Base-by-base conservation (phyloP, 1,139 yeast species). In the Diutina pseudorugosa region DNA sequence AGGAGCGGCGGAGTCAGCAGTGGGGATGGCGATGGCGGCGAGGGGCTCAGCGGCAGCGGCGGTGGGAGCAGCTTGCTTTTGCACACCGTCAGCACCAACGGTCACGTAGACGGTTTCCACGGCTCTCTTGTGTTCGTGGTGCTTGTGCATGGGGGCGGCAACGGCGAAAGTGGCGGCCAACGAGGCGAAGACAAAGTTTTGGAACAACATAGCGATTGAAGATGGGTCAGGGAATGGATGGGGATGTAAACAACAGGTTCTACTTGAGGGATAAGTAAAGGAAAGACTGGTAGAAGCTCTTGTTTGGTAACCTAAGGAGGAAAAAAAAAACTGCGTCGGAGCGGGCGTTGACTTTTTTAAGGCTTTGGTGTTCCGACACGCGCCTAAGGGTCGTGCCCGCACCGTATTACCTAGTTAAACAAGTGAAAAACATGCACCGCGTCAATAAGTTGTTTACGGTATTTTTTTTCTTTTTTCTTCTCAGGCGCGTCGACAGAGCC, bases 1-100 rank as follows among this genome's bases (percentile, higher is more conserved):
- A n/a, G n/a, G n/a, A 47, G 65, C 45, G 30, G 67, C 50, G 40
- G 65, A 49, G 43, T 66, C 51, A 42, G 64, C 52, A 27, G 62
- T 51, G 41, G 65, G 54, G 40, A 67, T 57, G 42, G 65, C 56
- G 52, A 58, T 57, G 52, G 62, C 57, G 50, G 61, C 55, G 56
- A 65, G 60, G 19, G 47, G n/a, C n/a, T n/a, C 47, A 43, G 23
- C 27, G n/a, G 49, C n/a, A 16, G 36, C 40, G 30, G n/a, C 40
- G 40, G 49, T 16, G 49, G 49, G 36, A 45, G 40, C 49, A 12
- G 49, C 40, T 12, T 12, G n/a, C 47, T 43, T 43, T 6, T 20
- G 27, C 14, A 43, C 33, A 16, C 20, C 43, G 16, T n/a, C n/a
- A n/a, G n/a, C n/a, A n/a, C 43, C 44, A 2, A 33, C 49, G 18